Percentiles rank a stretch among this genome's conserved stretches.
Conservation (phyloP, 2,329 filamentous ascomycete genomes). For the Rhinocladiella mackenziei region DNA sequence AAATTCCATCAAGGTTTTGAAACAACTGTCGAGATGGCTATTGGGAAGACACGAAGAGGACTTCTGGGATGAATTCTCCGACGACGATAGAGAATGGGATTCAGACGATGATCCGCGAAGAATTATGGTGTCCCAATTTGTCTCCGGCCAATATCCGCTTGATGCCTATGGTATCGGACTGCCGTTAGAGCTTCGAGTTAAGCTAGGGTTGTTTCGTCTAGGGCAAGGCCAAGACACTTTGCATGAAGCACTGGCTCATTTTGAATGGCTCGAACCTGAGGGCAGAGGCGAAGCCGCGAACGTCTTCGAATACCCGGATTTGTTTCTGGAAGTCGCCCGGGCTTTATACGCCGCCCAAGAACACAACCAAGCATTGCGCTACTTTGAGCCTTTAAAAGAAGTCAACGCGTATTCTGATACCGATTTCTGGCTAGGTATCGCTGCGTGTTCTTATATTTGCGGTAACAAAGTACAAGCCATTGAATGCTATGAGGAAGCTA, state of each 20-base stretch:
- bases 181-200: constrained; percentile 76
- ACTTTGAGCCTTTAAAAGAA: constrained; percentile 51
- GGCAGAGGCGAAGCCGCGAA: constrained; percentile 48
- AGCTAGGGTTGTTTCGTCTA: constrained; percentile 78
- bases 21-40: constrained; percentile 73
- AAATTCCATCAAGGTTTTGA: constrained; percentile 66
- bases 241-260: constrained; percentile 70
- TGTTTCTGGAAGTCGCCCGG: constrained; percentile 70
- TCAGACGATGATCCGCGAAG: constrained; percentile 65
- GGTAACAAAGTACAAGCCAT: constrained; percentile 66
- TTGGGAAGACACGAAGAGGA: constrained; percentile 68
- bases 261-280: constrained; percentile 66
- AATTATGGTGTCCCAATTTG: constrained; percentile 57
- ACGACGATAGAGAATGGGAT: constrained; percentile 85
- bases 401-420: constrained; percentile 47
- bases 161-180: constrained; percentile 67
- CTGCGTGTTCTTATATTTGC: constrained; percentile 62
- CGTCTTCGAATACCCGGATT: constrained; percentile 66
- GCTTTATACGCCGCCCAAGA: constrained; percentile 51
- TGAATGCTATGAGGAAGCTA: constrained; percentile 69
- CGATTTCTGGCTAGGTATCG: constrained; percentile 49
- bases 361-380: constrained; percentile 55
- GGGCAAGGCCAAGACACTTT: constrained; percentile 58
- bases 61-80: constrained; percentile 71
- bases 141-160: constrained; percentile 49